Evolutionary conservation across 306 rosid species (phyloP).

Genomic region (Elaeagnus macrophylla): DNA sequence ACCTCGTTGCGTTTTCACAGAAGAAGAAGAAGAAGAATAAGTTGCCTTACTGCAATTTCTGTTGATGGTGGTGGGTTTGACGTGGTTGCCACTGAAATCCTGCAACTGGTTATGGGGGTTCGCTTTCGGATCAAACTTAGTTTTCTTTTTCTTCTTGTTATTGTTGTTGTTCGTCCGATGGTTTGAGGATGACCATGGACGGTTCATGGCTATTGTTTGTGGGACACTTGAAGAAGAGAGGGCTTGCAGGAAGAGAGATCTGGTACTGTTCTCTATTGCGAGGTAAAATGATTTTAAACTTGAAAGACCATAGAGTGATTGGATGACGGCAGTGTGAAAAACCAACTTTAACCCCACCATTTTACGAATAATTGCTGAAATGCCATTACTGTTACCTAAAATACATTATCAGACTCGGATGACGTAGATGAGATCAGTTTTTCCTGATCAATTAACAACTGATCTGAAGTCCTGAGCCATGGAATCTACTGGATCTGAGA

Average conservation of each 20-base stretch:
- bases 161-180: slow-evolving; percentile 5
- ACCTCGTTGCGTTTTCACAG: slow-evolving; percentile 55
- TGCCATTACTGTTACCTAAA: background rate
- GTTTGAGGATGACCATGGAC: too few relatives aligned
- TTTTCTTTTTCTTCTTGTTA: slow-evolving; percentile 15
- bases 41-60: slow-evolving; percentile 33
- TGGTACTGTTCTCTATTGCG: too few relatives aligned
- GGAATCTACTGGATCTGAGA: slow-evolving; percentile 28
- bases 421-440: too few relatives aligned
- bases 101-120: slow-evolving; percentile 43
- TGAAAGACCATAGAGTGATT: background rate
- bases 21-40: slow-evolving; percentile 30
- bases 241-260: too few relatives aligned
- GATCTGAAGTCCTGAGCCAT: slow-evolving; percentile 10
- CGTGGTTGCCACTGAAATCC: slow-evolving; percentile 31
- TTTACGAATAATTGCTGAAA: background rate
- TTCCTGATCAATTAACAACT: too few relatives aligned
- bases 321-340: background rate
- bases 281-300: background rate
- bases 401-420: background rate
- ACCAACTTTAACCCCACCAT: background rate
- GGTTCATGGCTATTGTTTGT: too few relatives aligned
- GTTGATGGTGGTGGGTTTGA: slow-evolving; percentile 15
- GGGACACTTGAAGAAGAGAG: too few relatives aligned
- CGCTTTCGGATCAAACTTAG: slow-evolving; percentile 11